Evolutionary conservation across 2,329 filamentous ascomycete species (phyloP).

Genomic region (Cercospora zeina): DNA sequence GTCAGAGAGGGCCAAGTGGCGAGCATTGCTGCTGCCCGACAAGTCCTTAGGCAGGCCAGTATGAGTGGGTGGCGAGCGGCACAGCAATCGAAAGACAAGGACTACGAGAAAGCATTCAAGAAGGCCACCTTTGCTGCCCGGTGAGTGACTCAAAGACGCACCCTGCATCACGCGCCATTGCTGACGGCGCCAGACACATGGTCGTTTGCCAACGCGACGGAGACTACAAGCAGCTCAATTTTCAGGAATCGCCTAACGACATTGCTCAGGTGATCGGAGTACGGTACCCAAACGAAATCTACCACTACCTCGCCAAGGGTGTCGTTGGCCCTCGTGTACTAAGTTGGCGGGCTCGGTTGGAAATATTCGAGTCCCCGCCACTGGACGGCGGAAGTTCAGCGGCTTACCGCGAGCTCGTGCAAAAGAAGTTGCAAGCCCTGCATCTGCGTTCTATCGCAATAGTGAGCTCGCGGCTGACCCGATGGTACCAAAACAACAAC

Average conservation of each 20-base stretch:
- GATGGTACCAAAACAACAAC: constrained; percentile 78
- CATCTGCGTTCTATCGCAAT: constrained; percentile 76
- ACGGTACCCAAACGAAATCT: constrained; percentile 9
- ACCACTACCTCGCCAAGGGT: constrained; percentile 73
- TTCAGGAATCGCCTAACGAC: constrained; percentile 73
- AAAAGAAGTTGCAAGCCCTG: constrained; percentile 69
- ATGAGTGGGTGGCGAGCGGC: constrained; percentile 73
- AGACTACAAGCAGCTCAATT: constrained; percentile 71
- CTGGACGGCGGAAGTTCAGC: constrained; percentile 77
- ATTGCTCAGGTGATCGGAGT: constrained; percentile 76
- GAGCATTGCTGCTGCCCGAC: constrained; percentile 73
- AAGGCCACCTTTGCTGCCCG: constrained; percentile 82
- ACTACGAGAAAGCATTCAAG: constrained; percentile 83
- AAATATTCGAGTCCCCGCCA: constrained; percentile 77
- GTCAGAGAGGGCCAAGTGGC: constrained; percentile 46
- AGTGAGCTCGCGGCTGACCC: constrained; percentile 74
- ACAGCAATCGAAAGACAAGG: constrained; percentile 73
- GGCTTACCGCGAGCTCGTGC: constrained; percentile 78
- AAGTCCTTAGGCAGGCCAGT: constrained; percentile 66
- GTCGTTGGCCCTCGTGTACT: constrained; percentile 77
- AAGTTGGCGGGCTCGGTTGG: constrained; percentile 77
- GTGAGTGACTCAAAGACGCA: constrained; percentile 6
- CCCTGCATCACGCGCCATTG: no score
- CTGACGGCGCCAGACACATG: constrained; percentile 59
- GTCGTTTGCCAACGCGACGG: constrained; percentile 78